Percentiles rank a stretch among this genome's conserved stretches.
Conservation (phyloP, 768 basidiomycete genomes). For the Rhodotorula kratochvilovae region DNA sequence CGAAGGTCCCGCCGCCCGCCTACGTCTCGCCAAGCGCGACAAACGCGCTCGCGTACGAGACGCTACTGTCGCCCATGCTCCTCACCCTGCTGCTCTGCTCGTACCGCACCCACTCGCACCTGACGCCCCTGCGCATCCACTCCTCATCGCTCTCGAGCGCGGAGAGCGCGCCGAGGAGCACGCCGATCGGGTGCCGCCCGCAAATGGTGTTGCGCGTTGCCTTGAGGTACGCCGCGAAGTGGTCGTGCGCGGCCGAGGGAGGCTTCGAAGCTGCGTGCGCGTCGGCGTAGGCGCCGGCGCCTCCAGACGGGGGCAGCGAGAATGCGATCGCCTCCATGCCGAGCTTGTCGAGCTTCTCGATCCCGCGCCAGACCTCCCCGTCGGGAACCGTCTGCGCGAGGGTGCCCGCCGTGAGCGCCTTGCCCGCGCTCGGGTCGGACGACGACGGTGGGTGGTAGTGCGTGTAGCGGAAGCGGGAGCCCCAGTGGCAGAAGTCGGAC, state of each 20-base stretch:
- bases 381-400: constrained; percentile 31
- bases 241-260: constrained; percentile 52
- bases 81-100: constrained; percentile 81
- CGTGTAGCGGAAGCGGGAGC: constrained; percentile 77
- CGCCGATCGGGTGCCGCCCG: constrained; percentile 91
- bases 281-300: constrained; percentile 30
- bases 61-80: constrained; percentile 72
- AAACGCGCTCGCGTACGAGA: constrained; percentile 92
- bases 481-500: constrained; percentile 99
- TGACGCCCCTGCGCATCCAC: constrained; percentile 45
- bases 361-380: constrained; percentile 19
- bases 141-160: constrained; percentile 53
- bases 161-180: constrained; percentile 72
- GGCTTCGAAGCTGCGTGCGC: constrained; percentile 40
- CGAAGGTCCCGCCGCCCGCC: not conserved
- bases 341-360: constrained; percentile 21
- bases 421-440: constrained; percentile 40
- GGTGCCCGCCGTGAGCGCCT: constrained; percentile 46
- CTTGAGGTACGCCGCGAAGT: constrained; percentile 64
- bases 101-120: constrained; percentile 79
- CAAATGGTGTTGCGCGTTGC: constrained; percentile 92
- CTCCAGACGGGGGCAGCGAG: constrained; percentile 45
- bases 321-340: constrained; percentile 54
- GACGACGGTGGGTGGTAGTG: constrained; percentile 65
- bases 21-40: constrained; percentile 6